These are phyloP conservation scores for Adenanthera pavonina DNA, from an alignment of 306 rosid species.

Conservation along the genomic window DNA sequence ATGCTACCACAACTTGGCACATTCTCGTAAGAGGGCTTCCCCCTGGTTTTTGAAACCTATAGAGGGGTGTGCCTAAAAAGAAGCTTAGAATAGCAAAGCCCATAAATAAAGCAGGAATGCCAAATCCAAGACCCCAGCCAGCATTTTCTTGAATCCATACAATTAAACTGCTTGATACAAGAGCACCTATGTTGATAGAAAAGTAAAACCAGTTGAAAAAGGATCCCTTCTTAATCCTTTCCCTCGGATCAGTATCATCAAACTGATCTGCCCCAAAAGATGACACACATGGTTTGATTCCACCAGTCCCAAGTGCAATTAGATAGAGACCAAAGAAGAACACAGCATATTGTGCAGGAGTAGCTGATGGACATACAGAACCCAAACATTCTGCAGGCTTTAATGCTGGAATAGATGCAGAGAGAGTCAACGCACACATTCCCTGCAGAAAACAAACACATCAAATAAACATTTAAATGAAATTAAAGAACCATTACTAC, in stretches of 20 bases:
- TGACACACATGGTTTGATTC: slow-evolving; percentile 94
- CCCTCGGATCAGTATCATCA: slow-evolving; percentile 87
- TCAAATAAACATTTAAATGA: slow-evolving; percentile 16
- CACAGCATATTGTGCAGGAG: slow-evolving; percentile 79
- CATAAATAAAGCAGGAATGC: slow-evolving; percentile 94
- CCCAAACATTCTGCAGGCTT: slow-evolving; percentile 78
- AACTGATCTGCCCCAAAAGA: slow-evolving; percentile 98
- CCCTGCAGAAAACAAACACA: slow-evolving; percentile 66
- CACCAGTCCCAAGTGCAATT: slow-evolving; percentile 98
- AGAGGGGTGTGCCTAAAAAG: slow-evolving; percentile 82
- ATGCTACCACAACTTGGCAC: slow-evolving; percentile 94
- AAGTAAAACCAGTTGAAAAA: slow-evolving; percentile 99
- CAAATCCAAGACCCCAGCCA: slow-evolving; percentile 98
- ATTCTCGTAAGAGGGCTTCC: slow-evolving; percentile 95
- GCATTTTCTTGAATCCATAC: slow-evolving; percentile 97
- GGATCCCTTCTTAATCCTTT: slow-evolving; percentile 89
- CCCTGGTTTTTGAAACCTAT: slow-evolving; percentile 96
- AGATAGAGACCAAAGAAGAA: slow-evolving; percentile 93
- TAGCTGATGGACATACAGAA: slow-evolving; percentile 77
- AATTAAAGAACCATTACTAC: not conserved
- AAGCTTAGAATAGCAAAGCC: slow-evolving; percentile 81
- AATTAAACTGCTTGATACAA: slow-evolving; percentile 77
- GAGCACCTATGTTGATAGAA: slow-evolving; percentile 88
- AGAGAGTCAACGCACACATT: slow-evolving; percentile 91
- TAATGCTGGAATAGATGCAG: slow-evolving; percentile 78